phyloP scores from a whole-genome alignment of 169 alveolate species.

The Cryptosporidium canis region DNA sequence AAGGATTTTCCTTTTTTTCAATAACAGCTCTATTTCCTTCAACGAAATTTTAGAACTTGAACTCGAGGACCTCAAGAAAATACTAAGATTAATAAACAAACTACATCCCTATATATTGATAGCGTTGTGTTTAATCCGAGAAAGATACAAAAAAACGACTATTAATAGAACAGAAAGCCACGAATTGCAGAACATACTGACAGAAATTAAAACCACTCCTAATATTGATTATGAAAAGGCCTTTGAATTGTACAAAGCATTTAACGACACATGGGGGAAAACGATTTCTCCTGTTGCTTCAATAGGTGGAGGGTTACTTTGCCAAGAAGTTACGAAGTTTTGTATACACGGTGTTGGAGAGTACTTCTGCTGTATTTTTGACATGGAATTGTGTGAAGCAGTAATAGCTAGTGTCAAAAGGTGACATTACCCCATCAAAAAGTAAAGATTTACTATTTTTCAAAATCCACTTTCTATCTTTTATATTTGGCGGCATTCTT shows the following conservation, averaged over 20 bases:
- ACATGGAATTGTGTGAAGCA: constrained; percentile 68
- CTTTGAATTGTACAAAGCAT: background rate
- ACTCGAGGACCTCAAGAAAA: background rate
- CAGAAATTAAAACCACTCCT: background rate
- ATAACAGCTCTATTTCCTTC: constrained; percentile 15
- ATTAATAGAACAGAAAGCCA: background rate
- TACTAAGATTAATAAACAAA: background rate
- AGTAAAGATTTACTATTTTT: background rate
- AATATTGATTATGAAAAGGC: constrained; percentile 4
- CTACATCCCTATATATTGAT: constrained; percentile 45
- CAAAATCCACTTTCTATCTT: background rate
- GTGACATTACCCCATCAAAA: background rate
- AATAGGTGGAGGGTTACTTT: constrained; percentile 60
- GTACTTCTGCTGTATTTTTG: constrained; percentile 52
- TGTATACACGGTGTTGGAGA: constrained; percentile 29
- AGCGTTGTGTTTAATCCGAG: background rate
- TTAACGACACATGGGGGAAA: constrained; percentile 13
- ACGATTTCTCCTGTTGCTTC: constrained; percentile 67
- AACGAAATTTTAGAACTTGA: background rate
- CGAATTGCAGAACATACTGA: background rate
- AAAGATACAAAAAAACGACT: background rate
- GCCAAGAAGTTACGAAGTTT: constrained; percentile 55
- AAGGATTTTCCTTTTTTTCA: constrained; percentile 32
- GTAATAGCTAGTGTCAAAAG: constrained; percentile 29
- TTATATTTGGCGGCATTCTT: background rate